Evolutionary conservation across 306 rosid genomes (phyloP).

Genomic region (Cucumis cinereus): DNA sequence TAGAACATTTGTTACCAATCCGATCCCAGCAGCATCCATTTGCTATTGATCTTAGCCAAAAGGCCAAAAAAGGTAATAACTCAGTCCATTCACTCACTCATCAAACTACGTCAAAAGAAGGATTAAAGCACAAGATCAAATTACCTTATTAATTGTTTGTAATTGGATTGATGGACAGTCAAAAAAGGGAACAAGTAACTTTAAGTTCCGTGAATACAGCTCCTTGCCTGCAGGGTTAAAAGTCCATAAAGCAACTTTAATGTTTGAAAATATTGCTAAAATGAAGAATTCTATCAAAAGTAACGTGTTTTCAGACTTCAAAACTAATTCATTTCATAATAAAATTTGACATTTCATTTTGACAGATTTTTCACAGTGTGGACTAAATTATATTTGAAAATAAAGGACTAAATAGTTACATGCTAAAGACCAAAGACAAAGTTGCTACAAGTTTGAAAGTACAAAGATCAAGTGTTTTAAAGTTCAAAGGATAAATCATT

Average conservation of each 20-base stretch:
- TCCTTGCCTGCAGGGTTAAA: conserved; percentile 52
- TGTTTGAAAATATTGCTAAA: not conserved
- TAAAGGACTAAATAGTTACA: not conserved
- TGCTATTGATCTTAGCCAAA: not conserved
- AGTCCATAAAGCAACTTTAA: conserved; percentile 13
- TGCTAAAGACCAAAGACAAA: not conserved
- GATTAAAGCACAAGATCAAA: not conserved
- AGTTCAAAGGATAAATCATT: not conserved
- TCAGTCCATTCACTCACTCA: not conserved
- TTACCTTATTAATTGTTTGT: conserved; percentile 63
- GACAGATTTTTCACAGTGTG: not conserved
- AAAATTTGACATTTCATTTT: not conserved
- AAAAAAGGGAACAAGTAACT: conserved; percentile 91
- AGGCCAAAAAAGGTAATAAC: not conserved
- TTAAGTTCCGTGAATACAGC: conserved; percentile 75
- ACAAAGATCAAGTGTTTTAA: not conserved
- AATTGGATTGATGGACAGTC: conserved; percentile 57
- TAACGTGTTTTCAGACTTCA: not conserved
- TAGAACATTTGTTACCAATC: not conserved
- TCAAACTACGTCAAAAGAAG: not conserved
- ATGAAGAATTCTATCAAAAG: not conserved
- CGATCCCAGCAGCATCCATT: not conserved
- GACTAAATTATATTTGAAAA: too few species aligned
- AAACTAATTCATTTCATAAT: not conserved
- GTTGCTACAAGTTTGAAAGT: too few species aligned